Evolutionary conservation across 2,329 filamentous ascomycete genomes (phyloP), one percentile per base, ranked within the genome.

Genomic region (Aspergillus japonicus): DNA sequence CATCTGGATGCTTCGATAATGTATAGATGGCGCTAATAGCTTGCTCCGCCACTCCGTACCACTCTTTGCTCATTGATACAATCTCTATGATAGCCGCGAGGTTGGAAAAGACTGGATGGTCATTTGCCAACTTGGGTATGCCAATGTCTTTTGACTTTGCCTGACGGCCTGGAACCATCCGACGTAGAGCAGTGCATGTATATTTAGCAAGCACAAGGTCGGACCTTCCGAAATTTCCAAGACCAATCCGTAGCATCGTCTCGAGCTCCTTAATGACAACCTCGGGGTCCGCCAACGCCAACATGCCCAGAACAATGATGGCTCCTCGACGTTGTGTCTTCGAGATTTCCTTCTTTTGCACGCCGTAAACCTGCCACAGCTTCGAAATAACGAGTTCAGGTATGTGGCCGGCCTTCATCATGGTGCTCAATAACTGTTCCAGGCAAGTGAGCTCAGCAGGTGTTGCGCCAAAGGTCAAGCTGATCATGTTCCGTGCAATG

Each of bases 401-500:
- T 63, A 99, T 88, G 74, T 93, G 85, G 14, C 92, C 91, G 42
- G 89, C 88, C 77, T 93, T 96, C 91, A 97, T 96, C 95, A 99
- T 99, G 0, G 92, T 98, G 63, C 91, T 92, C 6, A 99, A 82
- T 3, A 99, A 82, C 76, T 99, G 95, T 76, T 99, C 95, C 8
- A 99, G 82, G 50, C 92, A 98, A 0, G 95, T 99, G 57, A 99
- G 81, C 73, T 99, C 95, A 1, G 96, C 95, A 0, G 94, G 92
- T 0, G 94, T 96, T 1, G 94, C 93, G 29, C 93, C 94, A 75
- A 96, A 98, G 0, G 95, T 99, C 70, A 99, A 80, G 82, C 93
- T 97, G 76, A 98, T 98, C 94, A 99, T 99, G 77, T 98, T 99
- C 63, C 93, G 87, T 26, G 94, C 94, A 70, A 99, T 89, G 73